phyloP scores from a whole-genome alignment of 257 asterid species.

The Coffea canephora region DNA sequence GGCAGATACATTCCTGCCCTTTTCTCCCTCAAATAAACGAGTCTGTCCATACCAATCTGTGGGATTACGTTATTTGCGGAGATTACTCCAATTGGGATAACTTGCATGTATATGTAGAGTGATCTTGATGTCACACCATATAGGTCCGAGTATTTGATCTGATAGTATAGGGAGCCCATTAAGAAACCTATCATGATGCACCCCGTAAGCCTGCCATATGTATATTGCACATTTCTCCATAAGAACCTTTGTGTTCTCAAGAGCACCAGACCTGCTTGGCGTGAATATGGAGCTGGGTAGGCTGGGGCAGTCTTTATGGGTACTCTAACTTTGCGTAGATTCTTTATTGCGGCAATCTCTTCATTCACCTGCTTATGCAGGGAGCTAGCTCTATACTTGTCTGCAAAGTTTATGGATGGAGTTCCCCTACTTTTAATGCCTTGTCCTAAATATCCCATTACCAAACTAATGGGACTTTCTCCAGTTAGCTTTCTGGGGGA shows the following conservation, averaged over 20 bases:
- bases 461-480: slow-evolving; percentile 13
- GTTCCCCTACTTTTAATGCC: slow-evolving; percentile 12
- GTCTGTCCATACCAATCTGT: slow-evolving; percentile 18
- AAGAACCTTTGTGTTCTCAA: slow-evolving; percentile 18
- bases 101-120: slow-evolving; percentile 16
- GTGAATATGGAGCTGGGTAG: slow-evolving; percentile 19
- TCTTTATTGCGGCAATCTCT: slow-evolving; percentile 9
- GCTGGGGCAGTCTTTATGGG: not conserved
- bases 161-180: slow-evolving; percentile 17
- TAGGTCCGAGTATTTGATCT: slow-evolving; percentile 8
- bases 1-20: slow-evolving; percentile 20
- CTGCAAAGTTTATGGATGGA: slow-evolving; percentile 13
- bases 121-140: slow-evolving; percentile 17
- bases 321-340: slow-evolving; percentile 3
- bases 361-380: not conserved
- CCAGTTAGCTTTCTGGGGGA: slow-evolving; percentile 5
- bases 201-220: slow-evolving; percentile 13
- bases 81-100: slow-evolving; percentile 11
- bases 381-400: slow-evolving; percentile 3
- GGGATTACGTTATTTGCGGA: slow-evolving; percentile 17
- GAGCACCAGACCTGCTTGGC: slow-evolving; percentile 15
- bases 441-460: slow-evolving; percentile 14
- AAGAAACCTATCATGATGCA: slow-evolving; percentile 18
- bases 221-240: slow-evolving; percentile 16
- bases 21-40: slow-evolving; percentile 15